Evolutionary conservation across 2,329 filamentous ascomycete species (phyloP).

Genomic region (Mycosphaerella arachidis): DNA sequence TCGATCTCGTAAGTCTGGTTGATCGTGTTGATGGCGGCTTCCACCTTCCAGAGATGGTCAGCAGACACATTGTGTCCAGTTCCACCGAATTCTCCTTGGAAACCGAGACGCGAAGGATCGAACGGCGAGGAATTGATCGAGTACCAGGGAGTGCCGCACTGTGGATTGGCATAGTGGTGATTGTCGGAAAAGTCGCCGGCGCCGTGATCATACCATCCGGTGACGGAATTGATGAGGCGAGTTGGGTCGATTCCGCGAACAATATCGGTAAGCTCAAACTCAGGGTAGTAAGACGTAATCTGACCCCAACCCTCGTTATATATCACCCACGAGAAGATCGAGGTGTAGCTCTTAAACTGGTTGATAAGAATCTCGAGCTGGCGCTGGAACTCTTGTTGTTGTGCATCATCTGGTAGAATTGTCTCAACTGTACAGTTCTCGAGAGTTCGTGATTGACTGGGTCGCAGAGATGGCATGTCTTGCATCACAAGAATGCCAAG

Average conservation of each 20-base stretch:
- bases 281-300: slow-evolving; percentile 47
- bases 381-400: slow-evolving; percentile 62
- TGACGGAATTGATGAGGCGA: slow-evolving; percentile 58
- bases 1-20: slow-evolving; percentile 66
- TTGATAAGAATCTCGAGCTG: slow-evolving; percentile 59
- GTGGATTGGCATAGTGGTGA: slow-evolving; percentile 66
- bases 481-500: slow-evolving; percentile 64
- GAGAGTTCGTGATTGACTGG: slow-evolving; percentile 32
- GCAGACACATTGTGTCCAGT: slow-evolving; percentile 61
- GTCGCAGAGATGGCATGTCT: slow-evolving; percentile 63
- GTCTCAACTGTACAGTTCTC: slow-evolving; percentile 23
- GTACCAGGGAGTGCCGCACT: slow-evolving; percentile 67
- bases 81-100: slow-evolving; percentile 69
- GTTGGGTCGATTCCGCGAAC: slow-evolving; percentile 59
- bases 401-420: slow-evolving; percentile 38
- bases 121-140: slow-evolving; percentile 54
- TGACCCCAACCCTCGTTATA: slow-evolving; percentile 73
- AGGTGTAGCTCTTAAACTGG: slow-evolving; percentile 61
- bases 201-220: slow-evolving; percentile 65
- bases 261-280: slow-evolving; percentile 52
- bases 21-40: slow-evolving; percentile 55
- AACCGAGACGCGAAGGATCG: slow-evolving; percentile 57
- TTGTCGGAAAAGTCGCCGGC: slow-evolving; percentile 66
- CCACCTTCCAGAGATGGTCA: slow-evolving; percentile 63
- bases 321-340: slow-evolving; percentile 63